Conservation (phyloP, 352 stramenopile genomes). For the Phytophthora ramorum region DNA sequence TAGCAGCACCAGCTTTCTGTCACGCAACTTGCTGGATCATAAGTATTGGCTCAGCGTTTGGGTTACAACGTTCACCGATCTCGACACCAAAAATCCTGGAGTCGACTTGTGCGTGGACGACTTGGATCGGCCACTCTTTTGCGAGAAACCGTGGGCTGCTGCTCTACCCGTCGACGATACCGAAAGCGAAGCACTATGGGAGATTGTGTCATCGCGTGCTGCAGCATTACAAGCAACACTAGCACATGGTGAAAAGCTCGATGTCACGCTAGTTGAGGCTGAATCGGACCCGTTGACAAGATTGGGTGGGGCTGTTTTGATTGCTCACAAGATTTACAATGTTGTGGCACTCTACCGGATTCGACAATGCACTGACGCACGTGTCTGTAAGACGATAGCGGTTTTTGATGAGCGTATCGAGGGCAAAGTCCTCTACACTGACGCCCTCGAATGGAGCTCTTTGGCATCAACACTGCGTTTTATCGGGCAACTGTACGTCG, state of each 20-base stretch:
- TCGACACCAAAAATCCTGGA: conserved; percentile 40
- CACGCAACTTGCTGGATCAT: conserved; percentile 58
- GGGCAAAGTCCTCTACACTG: conserved; percentile 57
- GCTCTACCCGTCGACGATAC: conserved; percentile 13
- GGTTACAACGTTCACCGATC: conserved; percentile 50
- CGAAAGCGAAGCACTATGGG: conserved; percentile 38
- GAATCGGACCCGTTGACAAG: conserved; percentile 61
- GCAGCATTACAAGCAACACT: conserved; percentile 39
- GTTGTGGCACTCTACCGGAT: conserved; percentile 55
- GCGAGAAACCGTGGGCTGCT: conserved; percentile 61
- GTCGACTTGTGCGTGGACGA: conserved; percentile 63
- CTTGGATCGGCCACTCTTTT: conserved; percentile 60
- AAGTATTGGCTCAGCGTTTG: conserved; percentile 69
- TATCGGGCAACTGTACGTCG: conserved; percentile 55
- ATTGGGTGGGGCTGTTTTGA: conserved; percentile 50
- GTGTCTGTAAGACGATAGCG: conserved; percentile 34
- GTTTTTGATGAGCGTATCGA: conserved; percentile 57
- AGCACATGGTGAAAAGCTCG: conserved; percentile 37
- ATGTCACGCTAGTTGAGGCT: conserved; percentile 56
- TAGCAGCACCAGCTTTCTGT: conserved; percentile 52
- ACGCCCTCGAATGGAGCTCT: conserved; percentile 60
- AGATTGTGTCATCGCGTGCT: conserved; percentile 41
- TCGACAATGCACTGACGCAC: conserved; percentile 31
- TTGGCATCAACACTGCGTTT: conserved; percentile 53
- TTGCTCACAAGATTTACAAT: conserved; percentile 67